Evolutionary conservation across 2,329 filamentous ascomycete species (phyloP), one percentile per base, ranked within the genome.

Genomic region (Hypoxylon sp.): DNA sequence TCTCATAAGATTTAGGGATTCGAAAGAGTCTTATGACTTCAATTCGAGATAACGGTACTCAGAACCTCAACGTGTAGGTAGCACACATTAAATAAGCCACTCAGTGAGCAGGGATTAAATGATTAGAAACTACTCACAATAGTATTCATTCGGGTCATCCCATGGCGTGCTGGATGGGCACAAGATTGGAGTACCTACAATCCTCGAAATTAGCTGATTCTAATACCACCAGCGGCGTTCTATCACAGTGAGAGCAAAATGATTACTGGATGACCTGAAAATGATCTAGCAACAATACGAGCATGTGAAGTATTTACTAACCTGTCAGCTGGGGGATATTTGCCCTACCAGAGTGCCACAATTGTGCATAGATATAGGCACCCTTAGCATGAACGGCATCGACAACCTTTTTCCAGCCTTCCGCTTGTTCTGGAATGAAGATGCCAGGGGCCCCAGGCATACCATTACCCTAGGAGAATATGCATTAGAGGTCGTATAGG

Each of bases 241-340:
- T 14, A 14, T 36, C 14, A 36, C 14, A 14, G 10, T 14, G 32
- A 36, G 14, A 36, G 14, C 32, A 3, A 25, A 25, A n/a, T n/a
- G n/a, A n/a, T n/a, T n/a, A n/a, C n/a, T n/a, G n/a, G n/a, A 13
- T 34, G 32, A 34, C 4, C 32, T 34, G 32, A 34, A 34, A 34
- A 34, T 34, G 32, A 5, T 13, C 32, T 10, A 34, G 32, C 3
- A 34, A 23, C 23, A 23, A 13, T 34, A 34, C 13, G 32, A 0
- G 36, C 14, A 25, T 14, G 10, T 32, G 32, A 13, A 30, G 17
- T 3, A 23, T 17, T 17, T 14, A 43, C 56, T 3, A 17, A 50
- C 56, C 56, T 43, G 56, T 59, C 19, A 59, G 21, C 2, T 59
- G 56, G 28, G 56, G 56, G 13, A 59, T 59, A 50, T 59, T 59